These are phyloP conservation scores for Sutorius eximius DNA, from an alignment of 1,284 basidiomycete species.

Conservation along the genomic window DNA sequence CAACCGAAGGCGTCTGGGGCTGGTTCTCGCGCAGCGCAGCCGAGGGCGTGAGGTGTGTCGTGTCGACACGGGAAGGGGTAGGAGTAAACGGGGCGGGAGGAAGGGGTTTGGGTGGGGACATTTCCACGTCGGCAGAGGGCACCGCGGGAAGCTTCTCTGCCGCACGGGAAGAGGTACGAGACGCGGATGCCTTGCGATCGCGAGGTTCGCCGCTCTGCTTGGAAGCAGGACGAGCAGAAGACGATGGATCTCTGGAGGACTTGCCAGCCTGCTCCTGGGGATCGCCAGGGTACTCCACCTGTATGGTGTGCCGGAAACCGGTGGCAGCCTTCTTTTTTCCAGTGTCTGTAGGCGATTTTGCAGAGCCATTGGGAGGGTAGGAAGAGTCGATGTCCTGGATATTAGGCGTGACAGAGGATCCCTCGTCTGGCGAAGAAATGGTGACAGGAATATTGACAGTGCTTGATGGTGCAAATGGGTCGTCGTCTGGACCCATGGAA, in stretches of 20 bases:
- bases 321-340: conserved; percentile 39
- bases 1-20: conserved; percentile 39
- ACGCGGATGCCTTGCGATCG: conserved; percentile 19
- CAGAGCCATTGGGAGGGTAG: conserved; percentile 17
- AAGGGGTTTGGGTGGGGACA: conserved; percentile 19
- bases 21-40: conserved; percentile 28
- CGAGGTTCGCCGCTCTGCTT: conserved; percentile 18
- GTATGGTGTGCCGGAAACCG: conserved; percentile 80
- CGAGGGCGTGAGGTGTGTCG: conserved; percentile 22
- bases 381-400: conserved; percentile 24
- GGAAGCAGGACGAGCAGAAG: conserved; percentile 11
- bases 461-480: conserved; percentile 48
- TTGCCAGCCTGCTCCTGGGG: conserved; percentile 16
- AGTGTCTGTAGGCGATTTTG: conserved; percentile 32
- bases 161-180: conserved; percentile 6
- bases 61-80: conserved; percentile 22
- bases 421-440: conserved; percentile 33
- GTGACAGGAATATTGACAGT: conserved; percentile 37
- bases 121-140: conserved; percentile 2
- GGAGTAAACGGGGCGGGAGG: conserved; percentile 24
- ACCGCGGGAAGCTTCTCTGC: conserved; percentile 21
- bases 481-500: conserved; percentile 44
- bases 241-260: background rate
- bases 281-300: conserved; percentile 79
- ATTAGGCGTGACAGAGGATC: conserved; percentile 30